phyloP scores from a whole-genome alignment of 345 rosid genomes.

The Camelina laxa region DNA sequence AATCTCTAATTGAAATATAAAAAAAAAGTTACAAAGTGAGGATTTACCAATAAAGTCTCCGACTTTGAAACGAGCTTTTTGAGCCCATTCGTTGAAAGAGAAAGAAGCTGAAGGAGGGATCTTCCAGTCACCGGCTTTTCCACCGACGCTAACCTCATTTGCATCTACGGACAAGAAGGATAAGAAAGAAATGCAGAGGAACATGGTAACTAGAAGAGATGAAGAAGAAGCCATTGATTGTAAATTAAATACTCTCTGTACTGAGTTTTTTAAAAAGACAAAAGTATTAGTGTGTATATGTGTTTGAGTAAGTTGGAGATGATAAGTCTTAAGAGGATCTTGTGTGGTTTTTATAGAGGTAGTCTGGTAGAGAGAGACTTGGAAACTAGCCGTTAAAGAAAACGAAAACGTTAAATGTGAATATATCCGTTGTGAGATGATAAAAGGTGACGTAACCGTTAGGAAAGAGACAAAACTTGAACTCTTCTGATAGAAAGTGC shows the following conservation, averaged over 20 bases:
- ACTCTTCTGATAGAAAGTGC: not conserved
- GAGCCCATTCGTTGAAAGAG: conserved; percentile 78
- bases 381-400: conserved; percentile 35
- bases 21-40: not conserved
- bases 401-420: not conserved
- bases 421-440: conserved; percentile 36
- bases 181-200: conserved; percentile 26
- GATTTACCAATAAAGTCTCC: conserved; percentile 67
- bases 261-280: not conserved
- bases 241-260: not conserved
- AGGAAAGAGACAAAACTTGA: conserved; percentile 25
- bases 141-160: conserved; percentile 61
- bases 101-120: conserved; percentile 59
- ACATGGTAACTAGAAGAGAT: not conserved
- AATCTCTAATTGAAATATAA: not conserved
- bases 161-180: conserved; percentile 37
- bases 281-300: not conserved
- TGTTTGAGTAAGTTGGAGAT: conserved; percentile 2
- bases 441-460: conserved; percentile 37
- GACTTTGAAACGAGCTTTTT: conserved; percentile 60
- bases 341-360: conserved; percentile 28
- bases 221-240: conserved; percentile 34
- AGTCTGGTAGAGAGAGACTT: not conserved
- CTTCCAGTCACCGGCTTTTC: conserved; percentile 63
- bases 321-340: not conserved